A percentile compares a stretch with the other conserved stretches of the same genome.
Conservation (phyloP, 2,329 filamentous ascomycete species). For the Grosmannia huntii region DNA sequence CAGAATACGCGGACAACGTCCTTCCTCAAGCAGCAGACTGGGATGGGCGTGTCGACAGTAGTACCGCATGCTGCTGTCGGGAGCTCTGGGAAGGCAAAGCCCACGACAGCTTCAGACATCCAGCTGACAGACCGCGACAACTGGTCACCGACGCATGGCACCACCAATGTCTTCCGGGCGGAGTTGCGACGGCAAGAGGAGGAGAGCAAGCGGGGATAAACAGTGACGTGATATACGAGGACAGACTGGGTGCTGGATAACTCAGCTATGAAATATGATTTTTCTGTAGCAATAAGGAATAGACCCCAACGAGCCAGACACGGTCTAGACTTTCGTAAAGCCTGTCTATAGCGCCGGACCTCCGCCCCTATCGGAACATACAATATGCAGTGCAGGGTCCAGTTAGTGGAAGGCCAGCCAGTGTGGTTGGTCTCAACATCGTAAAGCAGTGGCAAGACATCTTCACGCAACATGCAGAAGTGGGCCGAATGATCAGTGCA, state of each 20-base stretch:
- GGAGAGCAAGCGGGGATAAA: not conserved
- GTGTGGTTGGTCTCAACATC: too few relatives aligned
- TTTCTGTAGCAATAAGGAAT: too few relatives aligned
- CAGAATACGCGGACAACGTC: conserved; percentile 8
- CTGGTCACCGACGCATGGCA: conserved; percentile 17
- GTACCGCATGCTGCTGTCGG: not conserved
- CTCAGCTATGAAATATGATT: too few relatives aligned
- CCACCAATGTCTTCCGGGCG: conserved; percentile 23
- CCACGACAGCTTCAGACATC: conserved; percentile 11
- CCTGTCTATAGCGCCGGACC: not conserved
- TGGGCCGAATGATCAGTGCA: too few relatives aligned
- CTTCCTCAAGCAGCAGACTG: not conserved
- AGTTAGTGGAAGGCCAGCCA: too few relatives aligned
- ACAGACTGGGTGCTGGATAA: too few relatives aligned
- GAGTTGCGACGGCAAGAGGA: conserved; percentile 22
- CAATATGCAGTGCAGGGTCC: too few relatives aligned
- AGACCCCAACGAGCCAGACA: not conserved
- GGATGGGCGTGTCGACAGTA: not conserved
- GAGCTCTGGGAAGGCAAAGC: conserved; percentile 1
- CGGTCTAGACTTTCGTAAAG: not conserved
- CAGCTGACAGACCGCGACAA: conserved; percentile 19
- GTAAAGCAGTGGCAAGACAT: not conserved
- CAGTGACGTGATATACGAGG: not conserved
- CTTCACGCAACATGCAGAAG: too few relatives aligned
- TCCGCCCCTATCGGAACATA: too few relatives aligned